phyloP scores from a whole-genome alignment of 805 yeast genomes.

The Monosporozyma aerobia region DNA sequence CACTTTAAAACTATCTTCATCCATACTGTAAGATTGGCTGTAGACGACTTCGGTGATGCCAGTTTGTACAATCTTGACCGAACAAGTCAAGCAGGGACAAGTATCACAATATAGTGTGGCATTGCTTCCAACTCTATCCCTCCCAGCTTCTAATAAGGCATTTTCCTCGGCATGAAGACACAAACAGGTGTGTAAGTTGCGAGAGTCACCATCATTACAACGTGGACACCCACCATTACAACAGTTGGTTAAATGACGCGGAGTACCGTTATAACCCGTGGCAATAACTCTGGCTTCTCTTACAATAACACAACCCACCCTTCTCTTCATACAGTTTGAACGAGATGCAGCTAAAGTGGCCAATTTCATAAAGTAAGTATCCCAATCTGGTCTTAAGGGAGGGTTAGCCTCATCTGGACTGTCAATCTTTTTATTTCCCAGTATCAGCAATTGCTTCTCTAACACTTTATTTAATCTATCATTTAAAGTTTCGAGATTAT shows the following conservation, averaged over 20 bases:
- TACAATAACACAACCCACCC: slow-evolving; percentile 94
- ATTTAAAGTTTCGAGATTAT: not conserved
- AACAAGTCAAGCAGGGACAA: slow-evolving; percentile 93
- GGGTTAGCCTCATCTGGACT: slow-evolving; percentile 15
- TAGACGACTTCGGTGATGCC: slow-evolving; percentile 90
- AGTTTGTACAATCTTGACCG: slow-evolving; percentile 87
- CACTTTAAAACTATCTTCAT: slow-evolving; percentile 60
- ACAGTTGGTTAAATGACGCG: slow-evolving; percentile 78
- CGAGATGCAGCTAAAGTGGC: slow-evolving; percentile 90
- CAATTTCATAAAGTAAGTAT: slow-evolving; percentile 84
- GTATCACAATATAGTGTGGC: slow-evolving; percentile 86
- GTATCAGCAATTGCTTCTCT: slow-evolving; percentile 8
- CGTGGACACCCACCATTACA: slow-evolving; percentile 93
- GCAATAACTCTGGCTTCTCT: slow-evolving; percentile 80
- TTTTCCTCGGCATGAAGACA: slow-evolving; percentile 97
- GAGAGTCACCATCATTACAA: slow-evolving; percentile 66
- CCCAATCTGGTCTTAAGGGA: slow-evolving; percentile 79
- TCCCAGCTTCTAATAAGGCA: slow-evolving; percentile 87
- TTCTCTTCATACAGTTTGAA: slow-evolving; percentile 92
- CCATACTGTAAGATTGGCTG: slow-evolving; percentile 90
- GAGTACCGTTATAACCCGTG: slow-evolving; percentile 97
- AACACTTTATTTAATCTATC: slow-evolving; percentile 9
- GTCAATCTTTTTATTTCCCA: slow-evolving; percentile 9
- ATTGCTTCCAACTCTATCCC: slow-evolving; percentile 61
- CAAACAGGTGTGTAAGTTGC: slow-evolving; percentile 73